Base-by-base conservation (phyloP, 139 green algal genomes). In the Chlorella sorokiniana region DNA sequence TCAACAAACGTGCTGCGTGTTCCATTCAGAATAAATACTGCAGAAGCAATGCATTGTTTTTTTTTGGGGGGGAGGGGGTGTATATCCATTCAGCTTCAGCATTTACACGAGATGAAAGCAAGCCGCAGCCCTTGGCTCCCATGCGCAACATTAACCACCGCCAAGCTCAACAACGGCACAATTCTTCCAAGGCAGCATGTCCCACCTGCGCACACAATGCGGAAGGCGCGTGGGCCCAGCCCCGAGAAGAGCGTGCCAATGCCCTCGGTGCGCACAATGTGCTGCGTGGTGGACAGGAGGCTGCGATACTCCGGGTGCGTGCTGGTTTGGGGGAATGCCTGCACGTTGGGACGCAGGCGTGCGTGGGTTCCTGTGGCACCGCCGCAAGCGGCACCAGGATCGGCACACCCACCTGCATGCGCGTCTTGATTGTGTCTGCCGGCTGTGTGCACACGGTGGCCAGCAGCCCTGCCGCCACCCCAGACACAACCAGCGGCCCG, bases 371-470 rank as follows among this genome's bases (percentile, higher is more conserved):
- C n/a, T n/a, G n/a, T n/a, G n/a, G n/a, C n/a, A n/a, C n/a, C n/a
- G n/a, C n/a, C n/a, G n/a, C n/a, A n/a, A n/a, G n/a, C n/a, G n/a
- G n/a, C n/a, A n/a, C n/a, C n/a, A n/a, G n/a, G n/a, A n/a, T 22
- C 29, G 10, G 27, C 1, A 25, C 40, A 1, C 83, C 37, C 56
- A 89, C 91, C 92, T 96, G 94, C 92, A 96, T 95, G 22, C 91
- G 85, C 5, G 94, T 97, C 86, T 97, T 97, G 63, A 94, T 90
- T 0, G 95, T 98, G 88, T 98, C 95, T 77, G 94, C 91, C 4
- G 95, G 95, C 61, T 98, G 95, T 3, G 93, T 95, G 33, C 83
- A 79, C 1, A 89, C 75, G 0, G 94, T 89, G 10, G 88, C 94
- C 67, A 96, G 88, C 14, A 96, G 81, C 6, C 95, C 95, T 25